Evolutionary conservation across 306 rosid species (phyloP), one percentile per base, ranked within the genome.

Genomic region (Luffa aegyptiaca): DNA sequence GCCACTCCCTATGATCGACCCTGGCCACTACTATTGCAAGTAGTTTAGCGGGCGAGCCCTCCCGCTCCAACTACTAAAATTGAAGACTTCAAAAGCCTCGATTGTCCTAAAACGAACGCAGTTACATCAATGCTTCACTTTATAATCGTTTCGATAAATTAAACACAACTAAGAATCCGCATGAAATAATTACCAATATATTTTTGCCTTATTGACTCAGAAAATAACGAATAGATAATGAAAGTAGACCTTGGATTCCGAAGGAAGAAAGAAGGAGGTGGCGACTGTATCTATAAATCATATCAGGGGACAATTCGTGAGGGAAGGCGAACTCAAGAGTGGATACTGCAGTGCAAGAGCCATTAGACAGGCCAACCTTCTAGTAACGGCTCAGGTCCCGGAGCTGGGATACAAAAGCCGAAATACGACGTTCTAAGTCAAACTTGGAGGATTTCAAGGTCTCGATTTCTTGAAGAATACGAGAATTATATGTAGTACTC

Each of bases 11-110:
- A 26, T 26, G 31, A 26, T 26, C 31, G 31, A 26, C 31, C 31
- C 31, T 26, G 31, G 1, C 31, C 31, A 26, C 31, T 26, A 26
- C 31, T 26, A 26, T 1, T 26, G 31, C 31, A 26, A 26, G 31
- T 26, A 26, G 31, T 26, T 26, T 26, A 26, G 97, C 98, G 10
- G 97, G 95, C 42, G 98, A 93, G 75, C 44, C 98, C 98, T 51
- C 98, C 97, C 41, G 97, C 98, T 82, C 99, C 99, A 78, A 93
- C 91, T 46, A 95, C 97, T 72, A 93, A 87, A 79, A 95, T 85
- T 64, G 94, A 93, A 3, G 99, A 87, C 76, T 90, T 95, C 65
- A 89, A 82, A 10, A 95, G 88, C 87, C 84, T 91, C 63, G 88
- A 90, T 79, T 95, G 99, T 71, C 84, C 98, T 93, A 82, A 87